phyloP scores from a whole-genome alignment of 176 grass and related monocot genomes.

The sorghum (Sorghum bicolor) region DNA sequence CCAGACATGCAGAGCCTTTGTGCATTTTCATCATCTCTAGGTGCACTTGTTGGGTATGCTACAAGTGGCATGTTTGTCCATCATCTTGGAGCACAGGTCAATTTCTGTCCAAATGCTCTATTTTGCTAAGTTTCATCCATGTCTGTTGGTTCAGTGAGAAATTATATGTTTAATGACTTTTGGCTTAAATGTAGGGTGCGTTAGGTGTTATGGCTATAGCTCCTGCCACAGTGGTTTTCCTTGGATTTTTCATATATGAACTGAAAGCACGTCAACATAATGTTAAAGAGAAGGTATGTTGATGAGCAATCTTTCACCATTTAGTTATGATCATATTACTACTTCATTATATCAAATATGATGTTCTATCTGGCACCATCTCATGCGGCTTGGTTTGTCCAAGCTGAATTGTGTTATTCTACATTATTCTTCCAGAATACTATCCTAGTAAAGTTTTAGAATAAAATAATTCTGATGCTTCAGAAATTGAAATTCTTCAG shows the following conservation, averaged over 20 bases:
- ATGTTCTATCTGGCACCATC: not conserved
- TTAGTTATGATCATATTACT: not conserved
- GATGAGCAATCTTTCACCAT: not conserved
- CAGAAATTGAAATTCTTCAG: not conserved
- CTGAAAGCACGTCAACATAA: slow-evolving; percentile 47
- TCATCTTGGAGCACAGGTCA: slow-evolving; percentile 71
- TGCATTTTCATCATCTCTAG: slow-evolving; percentile 66
- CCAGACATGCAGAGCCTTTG: slow-evolving; percentile 93
- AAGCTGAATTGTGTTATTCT: not conserved
- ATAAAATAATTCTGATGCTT: slow-evolving; percentile 25
- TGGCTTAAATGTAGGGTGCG: slow-evolving; percentile 51
- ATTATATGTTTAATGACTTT: not conserved
- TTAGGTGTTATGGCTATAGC: slow-evolving; percentile 74
- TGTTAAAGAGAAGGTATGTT: slow-evolving; percentile 68
- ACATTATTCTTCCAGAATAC: slow-evolving; percentile 10
- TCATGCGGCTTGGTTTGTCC: not conserved
- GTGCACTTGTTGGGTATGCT: slow-evolving; percentile 73
- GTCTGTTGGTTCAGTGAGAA: slow-evolving; percentile 7
- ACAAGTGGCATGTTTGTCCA: slow-evolving; percentile 79
- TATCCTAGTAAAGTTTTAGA: slow-evolving; percentile 3
- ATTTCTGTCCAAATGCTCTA: not conserved
- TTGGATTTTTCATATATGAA: slow-evolving; percentile 77
- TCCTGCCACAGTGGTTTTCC: slow-evolving; percentile 50
- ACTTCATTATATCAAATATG: not conserved
- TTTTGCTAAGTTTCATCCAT: slow-evolving; percentile 11